Evolutionary conservation across 2,329 filamentous ascomycete species (phyloP).

Genomic region (Hypocreales sp.): DNA sequence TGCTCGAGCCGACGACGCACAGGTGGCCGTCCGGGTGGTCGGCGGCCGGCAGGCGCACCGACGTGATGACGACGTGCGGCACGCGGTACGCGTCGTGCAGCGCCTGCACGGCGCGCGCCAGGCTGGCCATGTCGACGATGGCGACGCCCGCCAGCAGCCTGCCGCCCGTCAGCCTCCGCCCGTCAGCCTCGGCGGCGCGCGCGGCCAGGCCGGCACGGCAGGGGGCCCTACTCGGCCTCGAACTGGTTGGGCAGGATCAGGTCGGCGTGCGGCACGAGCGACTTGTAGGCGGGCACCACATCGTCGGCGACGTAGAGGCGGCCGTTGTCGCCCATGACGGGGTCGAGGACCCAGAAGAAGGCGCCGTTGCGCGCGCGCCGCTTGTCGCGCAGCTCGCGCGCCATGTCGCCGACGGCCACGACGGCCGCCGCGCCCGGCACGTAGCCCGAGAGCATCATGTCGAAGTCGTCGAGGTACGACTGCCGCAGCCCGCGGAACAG

Average conservation of each 20-base stretch:
- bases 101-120: constrained; percentile 58
- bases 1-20: constrained; percentile 64
- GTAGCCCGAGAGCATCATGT: constrained; percentile 91
- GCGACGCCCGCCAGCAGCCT: constrained; percentile 75
- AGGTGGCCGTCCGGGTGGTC: constrained; percentile 36
- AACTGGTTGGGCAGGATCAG: constrained; percentile 94
- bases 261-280: constrained; percentile 65
- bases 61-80: constrained; percentile 87
- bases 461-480: constrained; percentile 75
- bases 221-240: constrained; percentile 67
- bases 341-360: constrained; percentile 96
- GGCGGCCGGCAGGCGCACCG: constrained; percentile 51
- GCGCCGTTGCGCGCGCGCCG: constrained; percentile 47
- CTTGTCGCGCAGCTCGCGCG: constrained; percentile 58
- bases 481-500: constrained; percentile 75
- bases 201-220: neutral
- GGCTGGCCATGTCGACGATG: constrained; percentile 58
- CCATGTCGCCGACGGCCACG: constrained; percentile 71
- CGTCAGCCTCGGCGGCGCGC: constrained; percentile 2
- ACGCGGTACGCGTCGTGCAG: constrained; percentile 64
- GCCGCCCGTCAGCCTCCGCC: too few relatives aligned
- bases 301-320: constrained; percentile 82
- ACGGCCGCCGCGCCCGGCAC: constrained; percentile 78
- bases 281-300: constrained; percentile 81
- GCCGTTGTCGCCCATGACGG: constrained; percentile 96